Evolutionary conservation across 371 early-diverging fungal species (phyloP).

Genomic region (Mucor piriformis): DNA sequence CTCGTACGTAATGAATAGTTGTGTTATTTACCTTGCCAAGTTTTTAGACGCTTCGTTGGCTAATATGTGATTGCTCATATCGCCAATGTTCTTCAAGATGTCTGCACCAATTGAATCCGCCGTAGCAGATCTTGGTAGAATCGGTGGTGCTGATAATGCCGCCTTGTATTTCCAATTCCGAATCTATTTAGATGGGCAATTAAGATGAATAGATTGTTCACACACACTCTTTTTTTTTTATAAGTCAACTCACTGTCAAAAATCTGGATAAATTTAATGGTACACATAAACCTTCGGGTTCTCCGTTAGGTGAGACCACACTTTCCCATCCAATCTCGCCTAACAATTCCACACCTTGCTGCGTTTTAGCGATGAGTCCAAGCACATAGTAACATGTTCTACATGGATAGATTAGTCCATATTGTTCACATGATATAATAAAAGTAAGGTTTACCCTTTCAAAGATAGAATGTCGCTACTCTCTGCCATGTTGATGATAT

Average conservation of each 20-base stretch:
- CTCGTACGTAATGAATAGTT: neutral
- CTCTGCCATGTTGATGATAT: conserved; percentile 74
- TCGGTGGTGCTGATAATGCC: conserved; percentile 51
- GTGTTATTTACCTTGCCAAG: conserved; percentile 56
- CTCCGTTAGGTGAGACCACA: conserved; percentile 58
- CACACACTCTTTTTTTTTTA: neutral
- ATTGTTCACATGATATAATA: too few species aligned
- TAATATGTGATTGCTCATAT: conserved; percentile 86
- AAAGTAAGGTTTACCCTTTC: conserved; percentile 86
- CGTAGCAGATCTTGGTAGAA: conserved; percentile 42
- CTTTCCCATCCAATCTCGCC: conserved; percentile 81
- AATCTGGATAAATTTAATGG: conserved; percentile 65
- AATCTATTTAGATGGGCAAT: conserved; percentile 41
- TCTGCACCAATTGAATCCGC: conserved; percentile 62
- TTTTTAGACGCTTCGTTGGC: conserved; percentile 77
- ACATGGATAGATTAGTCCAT: conserved; percentile 1
- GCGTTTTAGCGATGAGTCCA: conserved; percentile 71
- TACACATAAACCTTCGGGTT: conserved; percentile 66
- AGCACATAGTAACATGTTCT: conserved; percentile 84
- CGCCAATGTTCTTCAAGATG: conserved; percentile 75
- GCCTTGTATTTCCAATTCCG: conserved; percentile 64
- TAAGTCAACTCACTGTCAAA: conserved; percentile 53
- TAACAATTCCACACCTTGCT: conserved; percentile 72
- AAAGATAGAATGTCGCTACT: conserved; percentile 70
- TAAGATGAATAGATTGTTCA: neutral